Evolutionary conservation across 2,329 filamentous ascomycete genomes (phyloP), one percentile per base, ranked within the genome.

Genomic region (Chrysoporthe puriensis): DNA sequence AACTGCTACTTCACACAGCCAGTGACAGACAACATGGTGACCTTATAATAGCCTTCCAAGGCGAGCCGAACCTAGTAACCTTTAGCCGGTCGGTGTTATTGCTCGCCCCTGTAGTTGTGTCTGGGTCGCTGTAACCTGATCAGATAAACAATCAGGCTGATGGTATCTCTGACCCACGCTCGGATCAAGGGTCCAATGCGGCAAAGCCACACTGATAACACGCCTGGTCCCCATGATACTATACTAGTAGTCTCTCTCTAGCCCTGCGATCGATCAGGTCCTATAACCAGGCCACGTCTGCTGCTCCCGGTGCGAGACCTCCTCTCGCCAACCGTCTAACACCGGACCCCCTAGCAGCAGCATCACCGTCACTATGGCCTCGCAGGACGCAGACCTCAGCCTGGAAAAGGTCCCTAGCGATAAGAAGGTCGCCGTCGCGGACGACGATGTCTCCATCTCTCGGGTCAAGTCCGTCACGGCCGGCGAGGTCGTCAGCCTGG

Each of bases 401-500:
- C 62, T 60, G 46, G 68, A 70, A 46, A 68, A 70, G 66, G 44
- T 36, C 21, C 9, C 50, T 1, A 60, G 60, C 60, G 26, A 16
- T 16, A 56, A 48, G 13, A 67, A 70, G 36, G 40, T 36, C 50
- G 59, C 43, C 50, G 59, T 46, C 9, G 70, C 63, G 71, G 62
- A 63, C 14, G 66, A 68, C 46, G 58, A 66, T 63, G 62, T 70
- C 16, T 70, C 68, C 40, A 61, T 70, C 32, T 70, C 68, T 9
- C 63, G 59, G 16, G 34, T 54, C 59, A 68, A 63, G 43, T 70
- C 68, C 32, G 52, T 70, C 60, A 62, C 66, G 3, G 44, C 40
- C 2, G 69, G 69, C 32, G 68, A 71, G 9, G 48, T 68, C 14
- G 57, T 66, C 62, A 32, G 44, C 26, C 68, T 71, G 50, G 69